phyloP scores from a whole-genome alignment of 768 basidiomycete genomes.

The Collybia sp. region DNA sequence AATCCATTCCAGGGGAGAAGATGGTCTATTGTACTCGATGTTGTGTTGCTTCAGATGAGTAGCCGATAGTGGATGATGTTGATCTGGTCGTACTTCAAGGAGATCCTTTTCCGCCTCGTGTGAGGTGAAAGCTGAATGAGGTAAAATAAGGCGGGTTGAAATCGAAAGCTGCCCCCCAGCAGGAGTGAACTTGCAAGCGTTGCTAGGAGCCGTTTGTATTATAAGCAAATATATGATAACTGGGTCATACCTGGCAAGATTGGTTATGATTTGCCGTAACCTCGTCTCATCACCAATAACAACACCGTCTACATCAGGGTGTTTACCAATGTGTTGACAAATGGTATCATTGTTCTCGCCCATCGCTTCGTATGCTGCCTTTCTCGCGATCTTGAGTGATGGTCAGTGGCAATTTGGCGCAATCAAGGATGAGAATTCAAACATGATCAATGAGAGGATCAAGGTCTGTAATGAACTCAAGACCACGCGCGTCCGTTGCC shows the following conservation, averaged over 20 bases:
- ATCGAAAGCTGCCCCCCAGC: slow-evolving; percentile 65
- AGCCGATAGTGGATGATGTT: slow-evolving; percentile 31
- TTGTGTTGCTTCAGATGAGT: slow-evolving; percentile 48
- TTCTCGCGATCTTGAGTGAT: slow-evolving; percentile 45
- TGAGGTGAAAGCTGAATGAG: not conserved
- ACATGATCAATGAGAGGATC: slow-evolving; percentile 67
- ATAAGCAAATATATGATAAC: not conserved
- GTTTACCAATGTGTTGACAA: slow-evolving; percentile 31
- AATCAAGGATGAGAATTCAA: slow-evolving; percentile 7
- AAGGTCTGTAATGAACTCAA: slow-evolving; percentile 64
- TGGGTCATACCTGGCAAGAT: slow-evolving; percentile 62
- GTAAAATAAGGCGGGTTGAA: slow-evolving; percentile 12
- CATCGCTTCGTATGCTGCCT: slow-evolving; percentile 54
- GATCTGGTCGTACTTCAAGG: slow-evolving; percentile 1
- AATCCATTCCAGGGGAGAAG: slow-evolving; percentile 48
- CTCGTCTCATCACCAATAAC: slow-evolving; percentile 85
- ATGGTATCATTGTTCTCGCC: slow-evolving; percentile 43
- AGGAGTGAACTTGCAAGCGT: slow-evolving; percentile 79
- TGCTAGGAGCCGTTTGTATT: slow-evolving; percentile 30
- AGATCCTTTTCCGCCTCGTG: not conserved
- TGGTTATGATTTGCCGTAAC: slow-evolving; percentile 76
- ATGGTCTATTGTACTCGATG: slow-evolving; percentile 31
- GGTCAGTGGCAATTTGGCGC: not conserved
- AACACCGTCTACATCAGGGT: slow-evolving; percentile 54
- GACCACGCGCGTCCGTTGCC: slow-evolving; percentile 60